Conservation (phyloP, 345 rosid genomes). For the Brassica napus region DNA sequence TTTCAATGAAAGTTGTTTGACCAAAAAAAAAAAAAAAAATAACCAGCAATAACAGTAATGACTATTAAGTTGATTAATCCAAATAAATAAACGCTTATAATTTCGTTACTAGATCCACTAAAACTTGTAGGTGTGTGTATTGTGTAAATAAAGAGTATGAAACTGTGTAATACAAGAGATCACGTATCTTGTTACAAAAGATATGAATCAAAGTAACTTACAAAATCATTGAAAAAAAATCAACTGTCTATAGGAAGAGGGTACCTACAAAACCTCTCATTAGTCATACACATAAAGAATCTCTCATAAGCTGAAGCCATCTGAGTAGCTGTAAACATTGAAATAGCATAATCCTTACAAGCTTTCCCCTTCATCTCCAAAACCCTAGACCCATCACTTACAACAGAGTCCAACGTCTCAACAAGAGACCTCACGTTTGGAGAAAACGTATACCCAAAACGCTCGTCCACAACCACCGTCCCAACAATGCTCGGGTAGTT, state of each 20-base stretch:
- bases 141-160: not conserved
- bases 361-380: conserved; percentile 54
- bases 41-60: too few species aligned
- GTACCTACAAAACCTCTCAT: conserved; percentile 52
- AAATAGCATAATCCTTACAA: conserved; percentile 48
- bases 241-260: conserved; percentile 60
- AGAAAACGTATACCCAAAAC: conserved; percentile 63
- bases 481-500: conserved; percentile 76
- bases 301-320: conserved; percentile 82
- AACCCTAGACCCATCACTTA: conserved; percentile 51
- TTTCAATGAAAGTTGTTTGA: too few species aligned
- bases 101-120: conserved; percentile 7
- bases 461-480: conserved; percentile 56
- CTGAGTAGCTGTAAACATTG: conserved; percentile 61
- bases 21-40: too few species aligned
- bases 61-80: too few species aligned
- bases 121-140: not conserved
- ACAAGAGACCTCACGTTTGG: conserved; percentile 65
- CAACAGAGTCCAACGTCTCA: conserved; percentile 52
- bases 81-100: not conserved
- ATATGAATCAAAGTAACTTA: conserved; percentile 2
- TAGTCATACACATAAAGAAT: conserved; percentile 77
- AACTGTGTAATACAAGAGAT: not conserved
- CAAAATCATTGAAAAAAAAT: not conserved
- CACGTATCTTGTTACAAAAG: conserved; percentile 10